Evolutionary conservation across 2,329 filamentous ascomycete species (phyloP).

Genomic region (Calonectria honghensis): DNA sequence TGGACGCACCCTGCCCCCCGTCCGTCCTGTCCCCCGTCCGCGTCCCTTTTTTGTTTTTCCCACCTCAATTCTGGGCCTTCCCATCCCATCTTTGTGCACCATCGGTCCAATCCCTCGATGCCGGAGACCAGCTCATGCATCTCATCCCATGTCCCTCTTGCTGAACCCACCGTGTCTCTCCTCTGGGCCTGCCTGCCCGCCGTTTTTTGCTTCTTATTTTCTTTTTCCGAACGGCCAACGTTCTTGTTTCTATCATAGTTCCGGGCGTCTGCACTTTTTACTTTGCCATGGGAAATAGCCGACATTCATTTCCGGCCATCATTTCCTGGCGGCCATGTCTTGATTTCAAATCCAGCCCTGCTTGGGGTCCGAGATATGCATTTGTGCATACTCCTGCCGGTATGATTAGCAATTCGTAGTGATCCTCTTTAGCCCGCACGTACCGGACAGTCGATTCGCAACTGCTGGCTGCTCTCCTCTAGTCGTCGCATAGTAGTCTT

Average conservation of each 20-base stretch:
- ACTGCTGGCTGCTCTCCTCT: background rate
- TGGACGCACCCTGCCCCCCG: conserved; percentile 25
- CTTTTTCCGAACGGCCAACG: conserved; percentile 28
- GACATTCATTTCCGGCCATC: conserved; percentile 26
- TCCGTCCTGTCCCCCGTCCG: background rate
- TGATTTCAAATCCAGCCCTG: conserved; percentile 17
- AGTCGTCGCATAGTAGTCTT: background rate
- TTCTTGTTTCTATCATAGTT: conserved; percentile 23
- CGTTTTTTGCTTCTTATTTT: conserved; percentile 30
- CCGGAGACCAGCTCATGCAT: conserved; percentile 26
- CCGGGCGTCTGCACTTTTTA: conserved; percentile 21
- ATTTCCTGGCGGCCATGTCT: conserved; percentile 17
- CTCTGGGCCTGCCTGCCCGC: conserved; percentile 10
- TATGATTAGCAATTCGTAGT: conserved; percentile 20
- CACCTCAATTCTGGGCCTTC: conserved; percentile 20
- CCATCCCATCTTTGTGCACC: conserved; percentile 14
- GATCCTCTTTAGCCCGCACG: conserved; percentile 1
- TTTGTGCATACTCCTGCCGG: conserved; percentile 16
- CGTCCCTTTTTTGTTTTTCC: conserved; percentile 16
- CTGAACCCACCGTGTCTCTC: conserved; percentile 16
- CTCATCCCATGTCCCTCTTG: conserved; percentile 36
- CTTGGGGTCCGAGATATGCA: conserved; percentile 4
- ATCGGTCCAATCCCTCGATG: conserved; percentile 24
- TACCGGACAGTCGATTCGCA: conserved; percentile 3
- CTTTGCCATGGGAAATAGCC: conserved; percentile 21